These are phyloP conservation scores for Penicillium occitanis DNA, from an alignment of 2,329 filamentous ascomycete genomes.

Conservation along the genomic window DNA sequence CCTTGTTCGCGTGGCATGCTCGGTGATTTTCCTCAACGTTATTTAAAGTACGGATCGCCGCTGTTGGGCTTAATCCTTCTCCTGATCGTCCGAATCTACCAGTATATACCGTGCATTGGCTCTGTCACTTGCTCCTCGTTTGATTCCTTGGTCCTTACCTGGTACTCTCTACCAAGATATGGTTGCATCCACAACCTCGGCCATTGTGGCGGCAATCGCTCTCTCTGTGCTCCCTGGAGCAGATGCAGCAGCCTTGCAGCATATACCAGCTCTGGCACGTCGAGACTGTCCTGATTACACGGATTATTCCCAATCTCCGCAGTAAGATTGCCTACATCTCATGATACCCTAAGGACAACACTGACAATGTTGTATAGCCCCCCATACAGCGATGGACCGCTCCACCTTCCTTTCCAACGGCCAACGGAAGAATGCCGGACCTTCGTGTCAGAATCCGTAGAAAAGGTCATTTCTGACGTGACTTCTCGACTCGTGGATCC, in stretches of 20 bases:
- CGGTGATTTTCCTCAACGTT: neutral
- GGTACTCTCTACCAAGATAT: neutral
- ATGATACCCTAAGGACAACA: too few species aligned
- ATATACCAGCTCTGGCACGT: slow-evolving; percentile 32
- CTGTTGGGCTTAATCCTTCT: neutral
- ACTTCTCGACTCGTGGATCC: slow-evolving; percentile 76
- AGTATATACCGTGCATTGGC: neutral
- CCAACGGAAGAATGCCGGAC: slow-evolving; percentile 80
- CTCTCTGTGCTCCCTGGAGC: slow-evolving; percentile 18
- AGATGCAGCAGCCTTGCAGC: slow-evolving; percentile 22
- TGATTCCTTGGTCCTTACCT: neutral
- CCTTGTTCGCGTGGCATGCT: neutral
- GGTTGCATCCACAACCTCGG: slow-evolving; percentile 18
- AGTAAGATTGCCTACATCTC: slow-evolving; percentile 50
- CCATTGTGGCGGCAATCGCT: slow-evolving; percentile 20
- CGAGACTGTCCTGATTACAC: slow-evolving; percentile 66
- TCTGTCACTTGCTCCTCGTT: neutral
- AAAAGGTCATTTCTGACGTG: slow-evolving; percentile 81
- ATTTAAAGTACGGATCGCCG: neutral
- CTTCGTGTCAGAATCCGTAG: slow-evolving; percentile 81
- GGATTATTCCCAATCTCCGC: slow-evolving; percentile 57
- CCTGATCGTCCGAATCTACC: too few species aligned
- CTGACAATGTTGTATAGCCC: slow-evolving; percentile 50
- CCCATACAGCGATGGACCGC: slow-evolving; percentile 75
- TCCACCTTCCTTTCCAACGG: slow-evolving; percentile 81